These are phyloP conservation scores for Helicocarpus griseus DNA, from an alignment of 2,329 filamentous ascomycete species.

Conservation along the genomic window DNA sequence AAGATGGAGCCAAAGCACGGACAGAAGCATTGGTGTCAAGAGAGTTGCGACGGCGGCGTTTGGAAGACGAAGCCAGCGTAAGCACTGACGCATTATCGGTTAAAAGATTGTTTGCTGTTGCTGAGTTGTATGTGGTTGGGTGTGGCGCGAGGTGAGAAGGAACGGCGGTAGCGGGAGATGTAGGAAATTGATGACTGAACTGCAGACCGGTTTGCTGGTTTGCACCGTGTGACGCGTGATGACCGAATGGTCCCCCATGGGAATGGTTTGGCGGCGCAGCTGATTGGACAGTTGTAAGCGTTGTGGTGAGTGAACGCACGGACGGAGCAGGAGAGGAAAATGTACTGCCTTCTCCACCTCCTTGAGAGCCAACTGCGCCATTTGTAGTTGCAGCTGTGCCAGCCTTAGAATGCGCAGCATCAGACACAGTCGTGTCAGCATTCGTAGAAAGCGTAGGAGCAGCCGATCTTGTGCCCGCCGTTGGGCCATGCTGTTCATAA, in stretches of 20 bases:
- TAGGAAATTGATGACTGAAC: constrained; percentile 52
- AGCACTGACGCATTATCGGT: constrained; percentile 58
- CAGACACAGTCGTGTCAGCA: constrained; percentile 63
- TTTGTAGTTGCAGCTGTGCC: constrained; percentile 63
- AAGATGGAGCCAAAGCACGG: constrained; percentile 53
- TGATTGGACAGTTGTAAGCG: constrained; percentile 57
- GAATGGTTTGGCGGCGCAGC: constrained; percentile 43
- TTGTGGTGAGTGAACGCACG: constrained; percentile 56
- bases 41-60: constrained; percentile 52
- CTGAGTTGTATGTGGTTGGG: constrained; percentile 49
- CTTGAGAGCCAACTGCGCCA: constrained; percentile 53
- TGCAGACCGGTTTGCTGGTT: constrained; percentile 34
- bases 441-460: constrained; percentile 79
- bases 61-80: constrained; percentile 55
- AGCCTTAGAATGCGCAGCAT: constrained; percentile 67
- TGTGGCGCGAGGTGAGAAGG: constrained; percentile 48
- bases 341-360: constrained; percentile 58
- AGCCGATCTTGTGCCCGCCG: constrained; percentile 59
- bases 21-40: constrained; percentile 58
- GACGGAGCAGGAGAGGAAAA: constrained; percentile 58
- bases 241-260: constrained; percentile 18
- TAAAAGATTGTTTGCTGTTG: constrained; percentile 54
- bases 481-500: constrained; percentile 50
- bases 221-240: constrained; percentile 23
- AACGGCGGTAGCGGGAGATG: constrained; percentile 50